Evolutionary conservation across 169 alveolate species (phyloP).

Genomic region (Eimeria brunetti): DNA sequence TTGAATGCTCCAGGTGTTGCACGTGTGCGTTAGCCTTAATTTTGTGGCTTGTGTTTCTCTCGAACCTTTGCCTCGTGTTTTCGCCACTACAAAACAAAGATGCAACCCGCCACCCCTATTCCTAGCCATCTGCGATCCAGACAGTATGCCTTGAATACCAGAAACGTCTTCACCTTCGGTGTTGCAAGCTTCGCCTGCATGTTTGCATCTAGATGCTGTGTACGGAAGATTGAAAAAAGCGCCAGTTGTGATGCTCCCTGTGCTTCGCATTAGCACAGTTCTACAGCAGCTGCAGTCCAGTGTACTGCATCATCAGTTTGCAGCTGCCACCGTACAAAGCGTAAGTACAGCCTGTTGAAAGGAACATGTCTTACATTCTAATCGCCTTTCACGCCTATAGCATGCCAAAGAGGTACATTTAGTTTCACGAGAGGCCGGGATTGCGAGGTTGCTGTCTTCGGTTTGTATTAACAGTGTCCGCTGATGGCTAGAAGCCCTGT

Average conservation of each 20-base stretch:
- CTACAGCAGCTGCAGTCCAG: background rate
- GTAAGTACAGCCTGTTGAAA: background rate
- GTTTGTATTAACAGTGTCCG: background rate
- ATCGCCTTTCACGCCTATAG: background rate
- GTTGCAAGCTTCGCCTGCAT: background rate
- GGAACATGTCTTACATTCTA: background rate
- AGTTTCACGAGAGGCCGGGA: background rate
- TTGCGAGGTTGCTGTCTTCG: background rate
- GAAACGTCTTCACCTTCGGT: background rate
- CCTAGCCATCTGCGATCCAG: background rate
- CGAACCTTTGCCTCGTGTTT: background rate
- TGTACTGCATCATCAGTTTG: background rate
- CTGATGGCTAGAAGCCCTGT: background rate
- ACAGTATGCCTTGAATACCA: background rate
- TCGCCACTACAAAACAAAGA: background rate
- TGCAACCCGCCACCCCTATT: background rate
- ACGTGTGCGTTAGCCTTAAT: background rate
- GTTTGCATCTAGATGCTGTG: background rate
- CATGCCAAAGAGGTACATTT: background rate
- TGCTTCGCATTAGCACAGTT: background rate
- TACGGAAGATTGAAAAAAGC: background rate
- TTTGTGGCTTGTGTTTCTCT: background rate
- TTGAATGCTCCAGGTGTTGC: background rate
- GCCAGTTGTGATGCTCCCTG: background rate
- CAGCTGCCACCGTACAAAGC: background rate